These are phyloP conservation scores for Phytopythium kandeliae DNA, from an alignment of 352 stramenopile species.

Conservation along the genomic window DNA sequence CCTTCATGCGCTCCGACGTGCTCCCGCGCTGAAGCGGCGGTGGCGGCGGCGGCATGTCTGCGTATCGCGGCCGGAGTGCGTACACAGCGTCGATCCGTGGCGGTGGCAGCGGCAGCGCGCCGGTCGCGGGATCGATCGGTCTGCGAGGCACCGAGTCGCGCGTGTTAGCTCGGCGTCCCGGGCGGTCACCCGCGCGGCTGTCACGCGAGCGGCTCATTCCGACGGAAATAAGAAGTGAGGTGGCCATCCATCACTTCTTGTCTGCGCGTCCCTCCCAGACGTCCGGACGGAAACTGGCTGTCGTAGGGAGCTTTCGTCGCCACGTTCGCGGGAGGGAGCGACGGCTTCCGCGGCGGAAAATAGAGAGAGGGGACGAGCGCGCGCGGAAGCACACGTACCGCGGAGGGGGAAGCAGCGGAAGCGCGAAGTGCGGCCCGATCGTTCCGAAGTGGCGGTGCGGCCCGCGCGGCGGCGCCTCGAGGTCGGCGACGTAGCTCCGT, in stretches of 20 bases:
- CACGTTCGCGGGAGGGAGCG: too few relatives aligned
- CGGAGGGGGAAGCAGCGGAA: not conserved
- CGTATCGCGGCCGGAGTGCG: not conserved
- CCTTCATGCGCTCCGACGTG: conserved; percentile 1
- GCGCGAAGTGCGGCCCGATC: conserved; percentile 2
- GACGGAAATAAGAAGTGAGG: not conserved
- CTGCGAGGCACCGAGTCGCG: not conserved
- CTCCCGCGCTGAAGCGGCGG: conserved; percentile 1
- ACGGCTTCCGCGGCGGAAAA: too few relatives aligned
- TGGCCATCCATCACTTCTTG: not conserved
- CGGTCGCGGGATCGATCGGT: not conserved
- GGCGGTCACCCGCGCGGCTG: not conserved
- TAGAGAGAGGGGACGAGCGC: too few relatives aligned
- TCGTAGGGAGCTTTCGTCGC: not conserved
- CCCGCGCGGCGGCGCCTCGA: not conserved
- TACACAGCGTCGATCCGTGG: not conserved
- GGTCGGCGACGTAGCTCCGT: not conserved
- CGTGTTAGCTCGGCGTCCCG: not conserved
- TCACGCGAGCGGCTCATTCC: not conserved
- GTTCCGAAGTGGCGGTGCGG: conserved; percentile 5
- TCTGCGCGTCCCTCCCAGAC: not conserved
- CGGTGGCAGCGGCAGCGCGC: not conserved
- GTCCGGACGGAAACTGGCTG: conserved; percentile 2
- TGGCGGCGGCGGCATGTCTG: conserved; percentile 1
- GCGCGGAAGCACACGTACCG: not conserved